Evolutionary conservation across 2,329 filamentous ascomycete species (phyloP), one percentile per base, ranked within the genome.

Genomic region (Aphanocladium album): DNA sequence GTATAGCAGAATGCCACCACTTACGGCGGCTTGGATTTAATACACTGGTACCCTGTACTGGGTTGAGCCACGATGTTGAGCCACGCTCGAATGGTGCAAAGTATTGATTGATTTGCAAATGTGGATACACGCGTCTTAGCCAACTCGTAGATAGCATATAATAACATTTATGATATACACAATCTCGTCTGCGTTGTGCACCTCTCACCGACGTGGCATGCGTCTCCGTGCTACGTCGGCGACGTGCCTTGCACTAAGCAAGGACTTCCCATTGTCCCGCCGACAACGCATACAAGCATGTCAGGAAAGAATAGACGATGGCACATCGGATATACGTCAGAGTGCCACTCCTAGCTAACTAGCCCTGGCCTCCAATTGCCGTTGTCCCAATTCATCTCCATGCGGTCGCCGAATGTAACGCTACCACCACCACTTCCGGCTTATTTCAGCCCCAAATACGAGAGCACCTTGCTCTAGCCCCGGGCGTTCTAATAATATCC

Each of bases 381-480:
- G 30, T 56, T 11, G 19, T 30, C 53, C 5, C 41, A 25, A 25
- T 35, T 23, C 27, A 35, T 21, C 14, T 23, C 16, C 27, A 17
- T 14, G 14, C n/a, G 25, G 25, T 16, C 4, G n/a, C 21, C 19
- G n/a, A 37, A 56, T 56, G 53, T 14, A 56, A 46, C 53, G n/a
- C 27, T 25, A 46, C 33, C 53, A 46, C 53, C 53, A 46, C 27
- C 19, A 27, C 25, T n/a, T 46, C n/a, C 27, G 23, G 19, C 27
- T 23, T 33, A n/a, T 14, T 46, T 37, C 41, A 46, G 53, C 53
- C 33, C 41, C 53, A 37, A 47, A 56, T 56, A 56, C 53, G 53
- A 56, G 43, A 53, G 33, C 33, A 27, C 12, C 39, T 6, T 45
- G 39, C 52, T 11, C 39, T 56, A 56, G 53, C 53, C n/a, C 21